phyloP scores from a whole-genome alignment of 2,329 filamentous ascomycete species.

The Cercospora zeina region DNA sequence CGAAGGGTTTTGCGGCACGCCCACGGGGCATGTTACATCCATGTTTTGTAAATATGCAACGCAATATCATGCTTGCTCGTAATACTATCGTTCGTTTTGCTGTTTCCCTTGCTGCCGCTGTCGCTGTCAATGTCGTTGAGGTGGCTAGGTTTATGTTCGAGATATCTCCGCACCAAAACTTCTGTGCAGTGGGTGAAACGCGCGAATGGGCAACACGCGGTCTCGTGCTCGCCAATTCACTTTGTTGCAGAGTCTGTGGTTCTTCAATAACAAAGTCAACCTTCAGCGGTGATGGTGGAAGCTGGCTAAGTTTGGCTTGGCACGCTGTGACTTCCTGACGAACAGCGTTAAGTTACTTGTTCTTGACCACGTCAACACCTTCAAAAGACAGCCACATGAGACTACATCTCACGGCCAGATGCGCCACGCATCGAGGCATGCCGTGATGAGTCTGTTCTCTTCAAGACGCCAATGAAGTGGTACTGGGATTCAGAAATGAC shows the following conservation, averaged over 20 bases:
- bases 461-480: background rate
- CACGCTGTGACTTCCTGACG: background rate
- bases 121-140: background rate
- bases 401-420: background rate
- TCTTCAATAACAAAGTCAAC: background rate
- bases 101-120: background rate
- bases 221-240: too few species aligned
- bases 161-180: background rate
- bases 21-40: background rate
- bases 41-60: conserved; percentile 11
- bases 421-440: background rate
- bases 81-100: background rate
- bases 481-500: background rate
- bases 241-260: background rate
- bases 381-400: background rate
- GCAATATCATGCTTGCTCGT: conserved; percentile 14
- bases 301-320: background rate
- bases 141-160: background rate
- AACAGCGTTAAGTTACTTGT: background rate
- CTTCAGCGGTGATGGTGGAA: background rate
- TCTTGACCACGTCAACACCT: background rate
- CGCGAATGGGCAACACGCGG: too few species aligned
- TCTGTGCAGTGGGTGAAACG: too few species aligned
- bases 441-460: background rate
- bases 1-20: conserved; percentile 6